These are phyloP conservation scores for Pichia sp. DNA, from an alignment of 1,139 yeast genomes.

Conservation along the genomic window DNA sequence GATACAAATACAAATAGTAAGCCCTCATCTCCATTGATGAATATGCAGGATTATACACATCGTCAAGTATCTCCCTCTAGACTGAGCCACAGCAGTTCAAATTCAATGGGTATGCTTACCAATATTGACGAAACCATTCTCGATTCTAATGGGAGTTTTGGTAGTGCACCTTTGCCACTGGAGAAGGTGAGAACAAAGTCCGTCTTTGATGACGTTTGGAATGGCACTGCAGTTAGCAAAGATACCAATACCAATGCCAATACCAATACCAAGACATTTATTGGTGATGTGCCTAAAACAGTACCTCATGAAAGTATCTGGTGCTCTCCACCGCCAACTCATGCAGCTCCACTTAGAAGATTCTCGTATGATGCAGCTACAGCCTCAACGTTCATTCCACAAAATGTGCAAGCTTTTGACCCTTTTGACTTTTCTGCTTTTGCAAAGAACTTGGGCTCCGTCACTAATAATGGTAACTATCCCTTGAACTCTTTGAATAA, in stretches of 20 bases:
- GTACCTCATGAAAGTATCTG: slow-evolving; percentile 12
- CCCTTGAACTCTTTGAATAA: slow-evolving; percentile 9
- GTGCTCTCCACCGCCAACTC: slow-evolving; percentile 19
- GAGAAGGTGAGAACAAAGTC: background rate
- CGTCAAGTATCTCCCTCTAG: background rate
- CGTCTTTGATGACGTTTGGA: slow-evolving; percentile 6
- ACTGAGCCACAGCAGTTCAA: slow-evolving; percentile 1
- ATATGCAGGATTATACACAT: background rate
- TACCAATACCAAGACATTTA: background rate
- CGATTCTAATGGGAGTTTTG: slow-evolving; percentile 1
- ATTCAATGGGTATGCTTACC: slow-evolving; percentile 2
- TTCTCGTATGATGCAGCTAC: slow-evolving; percentile 18
- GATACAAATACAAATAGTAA: background rate
- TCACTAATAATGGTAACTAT: background rate
- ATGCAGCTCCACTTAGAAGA: slow-evolving; percentile 21
- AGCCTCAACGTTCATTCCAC: slow-evolving; percentile 6
- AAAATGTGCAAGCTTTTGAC: background rate
- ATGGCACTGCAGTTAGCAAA: no score
- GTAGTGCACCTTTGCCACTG: background rate
- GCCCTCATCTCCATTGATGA: slow-evolving; percentile 6
- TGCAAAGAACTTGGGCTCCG: background rate
- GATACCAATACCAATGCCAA: no score
- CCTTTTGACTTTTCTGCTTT: background rate
- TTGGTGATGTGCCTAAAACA: slow-evolving; percentile 9
- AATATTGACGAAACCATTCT: slow-evolving; percentile 6